phyloP scores from a whole-genome alignment of 805 yeast species.

The Groenewaldozyma salmanticensis region DNA sequence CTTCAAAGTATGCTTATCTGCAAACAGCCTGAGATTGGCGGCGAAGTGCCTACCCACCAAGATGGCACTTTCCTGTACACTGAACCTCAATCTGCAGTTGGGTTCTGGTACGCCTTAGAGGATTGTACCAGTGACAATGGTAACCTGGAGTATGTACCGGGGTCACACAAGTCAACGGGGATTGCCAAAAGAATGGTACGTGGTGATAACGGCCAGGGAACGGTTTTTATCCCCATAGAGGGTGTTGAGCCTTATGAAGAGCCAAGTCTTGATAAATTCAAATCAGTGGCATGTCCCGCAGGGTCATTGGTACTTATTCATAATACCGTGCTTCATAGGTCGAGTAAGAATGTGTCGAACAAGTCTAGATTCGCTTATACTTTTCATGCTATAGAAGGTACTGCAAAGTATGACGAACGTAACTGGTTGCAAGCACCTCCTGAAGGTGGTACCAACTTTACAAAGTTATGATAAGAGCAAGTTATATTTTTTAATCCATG shows the following conservation, averaged over 20 bases:
- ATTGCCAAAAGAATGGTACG: constrained; percentile 57
- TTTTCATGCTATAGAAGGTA: constrained; percentile 70
- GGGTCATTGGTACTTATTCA: constrained; percentile 66
- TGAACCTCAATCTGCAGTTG: constrained; percentile 59
- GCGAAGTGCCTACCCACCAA: constrained; percentile 68
- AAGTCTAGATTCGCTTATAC: constrained; percentile 67
- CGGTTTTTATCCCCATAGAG: constrained; percentile 39
- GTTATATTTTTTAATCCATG: too few relatives aligned
- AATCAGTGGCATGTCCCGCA: constrained; percentile 51
- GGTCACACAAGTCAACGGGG: constrained; percentile 52
- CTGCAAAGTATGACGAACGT: constrained; percentile 44
- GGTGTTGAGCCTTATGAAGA: constrained; percentile 24
- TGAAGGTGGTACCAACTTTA: constrained; percentile 52
- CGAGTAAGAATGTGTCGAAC: constrained; percentile 46
- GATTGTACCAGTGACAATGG: constrained; percentile 62
- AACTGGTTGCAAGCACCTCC: constrained; percentile 79
- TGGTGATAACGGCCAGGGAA: constrained; percentile 39
- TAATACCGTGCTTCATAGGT: constrained; percentile 62
- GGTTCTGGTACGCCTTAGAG: constrained; percentile 76
- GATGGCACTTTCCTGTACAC: constrained; percentile 69
- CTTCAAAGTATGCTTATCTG: constrained; percentile 72
- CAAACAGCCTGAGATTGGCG: constrained; percentile 67
- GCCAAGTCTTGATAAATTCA: constrained; percentile 35
- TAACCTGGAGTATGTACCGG: constrained; percentile 59
- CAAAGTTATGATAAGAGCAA: constrained; percentile 30